Base-by-base conservation (phyloP, 768 basidiomycete genomes). In the Boletus rubroflammeus region DNA sequence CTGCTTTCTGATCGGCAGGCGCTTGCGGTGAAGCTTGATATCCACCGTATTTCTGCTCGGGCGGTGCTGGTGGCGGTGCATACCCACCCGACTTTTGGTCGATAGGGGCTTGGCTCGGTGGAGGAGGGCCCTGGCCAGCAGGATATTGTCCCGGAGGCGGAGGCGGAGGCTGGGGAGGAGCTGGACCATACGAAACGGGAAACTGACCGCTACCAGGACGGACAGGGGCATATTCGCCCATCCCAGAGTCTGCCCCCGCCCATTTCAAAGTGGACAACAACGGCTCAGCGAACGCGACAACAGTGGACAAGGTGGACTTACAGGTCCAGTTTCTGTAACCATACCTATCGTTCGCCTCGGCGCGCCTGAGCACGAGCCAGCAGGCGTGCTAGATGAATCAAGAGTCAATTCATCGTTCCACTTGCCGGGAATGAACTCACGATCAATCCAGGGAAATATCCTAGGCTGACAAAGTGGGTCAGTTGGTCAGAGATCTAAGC, bases 341-440 rank as follows among this genome's bases (percentile, higher is more conserved):
- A 11, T 61, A 68, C 43, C 9, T 76, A 55, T 88, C 84, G 64
- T 90, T 87, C 0, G 89, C 90, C 56, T 89, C 78, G 75, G 88
- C 81, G 75, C 86, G 86, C 79, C 77, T 85, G 72, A 91, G 85
- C 43, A 93, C 85, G 51, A 95, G 76, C 88, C 88, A 93, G 71
- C 91, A 86, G 1, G 90, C 90, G 63, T 93, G 91, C 81, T 82
- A 34, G 3, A 5, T 7, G 46, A 6, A 29, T 29, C 23, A 23
- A 46, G 23, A 29, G 14, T 54, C 31, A 34, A 38, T 36, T 25
- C 7, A 17, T 5, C 17, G 34, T 48, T 14, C 17, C 23, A 7
- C 21, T 11, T n/a, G 6, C 6, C 19, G 21, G 0, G 40, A 23
- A 2, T 15, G 13, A 23, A 39, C 77, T 59, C 28, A 80, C 80